Percentiles rank a stretch among this genome's conserved stretches.
Evolutionary conservation across 176 grass and related monocot species (phyloP).

Genomic region (Cenchrus fungigraminus): DNA sequence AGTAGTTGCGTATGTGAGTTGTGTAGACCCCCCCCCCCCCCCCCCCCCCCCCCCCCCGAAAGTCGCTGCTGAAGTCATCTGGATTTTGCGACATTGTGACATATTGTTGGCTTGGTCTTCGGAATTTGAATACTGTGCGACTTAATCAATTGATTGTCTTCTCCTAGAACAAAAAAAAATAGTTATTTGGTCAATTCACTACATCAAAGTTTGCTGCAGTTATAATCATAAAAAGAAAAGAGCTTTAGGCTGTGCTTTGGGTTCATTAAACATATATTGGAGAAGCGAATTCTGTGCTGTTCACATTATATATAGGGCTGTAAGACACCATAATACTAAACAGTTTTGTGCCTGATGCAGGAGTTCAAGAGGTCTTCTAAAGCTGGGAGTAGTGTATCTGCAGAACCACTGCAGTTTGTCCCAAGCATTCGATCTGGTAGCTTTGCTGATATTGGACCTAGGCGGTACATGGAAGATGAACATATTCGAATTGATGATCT

Average conservation of each 20-base stretch:
- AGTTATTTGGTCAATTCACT: not conserved
- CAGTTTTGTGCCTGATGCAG: conserved; percentile 49
- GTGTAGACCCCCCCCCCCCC: no score
- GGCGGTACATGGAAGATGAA: conserved; percentile 90
- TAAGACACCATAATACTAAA: conserved; percentile 6
- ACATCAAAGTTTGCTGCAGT: not conserved
- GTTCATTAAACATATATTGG: not conserved
- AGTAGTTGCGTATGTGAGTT: not conserved
- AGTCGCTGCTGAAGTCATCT: not conserved
- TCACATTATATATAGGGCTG: not conserved
- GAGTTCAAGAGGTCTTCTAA: conserved; percentile 38
- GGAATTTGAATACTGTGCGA: not conserved
- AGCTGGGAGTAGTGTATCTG: conserved; percentile 9
- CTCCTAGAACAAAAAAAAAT: not conserved
- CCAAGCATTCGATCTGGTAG: conserved; percentile 82
- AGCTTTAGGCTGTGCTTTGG: not conserved
- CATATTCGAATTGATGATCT: conserved; percentile 91
- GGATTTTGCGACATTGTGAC: not conserved
- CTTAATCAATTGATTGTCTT: not conserved
- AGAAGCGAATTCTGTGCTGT: not conserved
- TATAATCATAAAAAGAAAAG: not conserved
- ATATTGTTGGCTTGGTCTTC: not conserved
- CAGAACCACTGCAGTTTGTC: conserved; percentile 47
- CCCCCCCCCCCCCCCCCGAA: no score
- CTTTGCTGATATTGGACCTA: conserved; percentile 80